Conservation (phyloP, 169 alveolate species). For the Plasmodium inui region DNA sequence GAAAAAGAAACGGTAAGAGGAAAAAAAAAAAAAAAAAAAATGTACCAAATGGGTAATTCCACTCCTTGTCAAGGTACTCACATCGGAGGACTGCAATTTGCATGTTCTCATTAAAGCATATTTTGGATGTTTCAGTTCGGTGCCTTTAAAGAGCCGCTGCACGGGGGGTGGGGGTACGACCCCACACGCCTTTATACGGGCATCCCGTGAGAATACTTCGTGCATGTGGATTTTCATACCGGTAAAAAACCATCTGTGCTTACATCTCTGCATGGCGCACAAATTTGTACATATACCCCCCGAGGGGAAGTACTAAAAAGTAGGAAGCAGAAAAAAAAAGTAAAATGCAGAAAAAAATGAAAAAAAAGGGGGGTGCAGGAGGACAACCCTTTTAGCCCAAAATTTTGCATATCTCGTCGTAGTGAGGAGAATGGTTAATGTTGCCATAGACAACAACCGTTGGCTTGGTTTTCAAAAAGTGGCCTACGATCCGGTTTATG, state of each 20-base stretch:
- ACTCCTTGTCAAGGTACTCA: background rate
- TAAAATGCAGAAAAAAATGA: background rate
- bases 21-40: background rate
- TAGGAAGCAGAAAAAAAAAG: background rate
- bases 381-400: slow-evolving; percentile 7
- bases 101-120: background rate
- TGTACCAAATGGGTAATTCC: background rate
- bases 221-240: background rate
- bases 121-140: background rate
- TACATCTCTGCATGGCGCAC: background rate
- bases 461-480: slow-evolving; percentile 82
- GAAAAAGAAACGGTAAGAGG: background rate
- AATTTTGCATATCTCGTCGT: slow-evolving; percentile 81
- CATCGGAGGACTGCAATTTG: background rate
- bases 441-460: slow-evolving; percentile 89
- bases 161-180: background rate
- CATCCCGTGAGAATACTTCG: background rate
- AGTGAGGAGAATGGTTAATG: slow-evolving; percentile 84
- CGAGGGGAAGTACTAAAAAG: background rate
- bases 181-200: background rate
- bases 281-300: background rate
- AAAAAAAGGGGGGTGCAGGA: background rate
- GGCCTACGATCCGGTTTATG: slow-evolving; percentile 77
- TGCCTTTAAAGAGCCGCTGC: background rate
- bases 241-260: background rate